phyloP scores from a whole-genome alignment of 345 rosid species.

The Gossypium bickii region DNA sequence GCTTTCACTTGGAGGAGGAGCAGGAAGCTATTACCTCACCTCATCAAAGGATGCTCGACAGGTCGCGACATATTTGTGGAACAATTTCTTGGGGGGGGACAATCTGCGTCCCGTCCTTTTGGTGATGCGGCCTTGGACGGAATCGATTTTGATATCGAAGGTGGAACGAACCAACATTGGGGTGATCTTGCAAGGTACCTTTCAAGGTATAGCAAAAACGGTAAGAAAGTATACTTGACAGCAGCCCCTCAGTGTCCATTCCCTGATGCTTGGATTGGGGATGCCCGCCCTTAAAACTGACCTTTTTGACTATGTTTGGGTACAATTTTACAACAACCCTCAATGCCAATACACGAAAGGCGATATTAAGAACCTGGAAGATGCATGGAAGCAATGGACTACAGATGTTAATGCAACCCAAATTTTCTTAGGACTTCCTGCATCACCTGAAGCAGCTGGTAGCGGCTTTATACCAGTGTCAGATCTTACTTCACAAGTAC shows the following conservation, averaged over 20 bases:
- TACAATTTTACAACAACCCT: slow-evolving; percentile 9
- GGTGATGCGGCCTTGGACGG: slow-evolving; percentile 11
- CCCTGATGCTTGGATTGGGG: slow-evolving; percentile 16
- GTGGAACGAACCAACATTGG: slow-evolving; percentile 15
- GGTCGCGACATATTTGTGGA: not conserved
- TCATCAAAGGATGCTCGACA: slow-evolving; percentile 5
- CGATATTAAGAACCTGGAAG: not conserved
- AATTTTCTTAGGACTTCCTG: slow-evolving; percentile 13
- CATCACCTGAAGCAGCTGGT: not conserved
- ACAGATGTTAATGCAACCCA: not conserved
- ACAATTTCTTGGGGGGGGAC: not conserved
- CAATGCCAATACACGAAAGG: slow-evolving; percentile 9
- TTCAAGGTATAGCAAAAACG: not conserved
- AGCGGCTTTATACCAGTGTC: slow-evolving; percentile 3
- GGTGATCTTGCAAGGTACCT: slow-evolving; percentile 14
- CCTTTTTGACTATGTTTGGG: slow-evolving; percentile 11
- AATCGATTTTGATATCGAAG: slow-evolving; percentile 16
- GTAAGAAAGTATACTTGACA: slow-evolving; percentile 9
- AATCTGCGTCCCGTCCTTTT: slow-evolving; percentile 5
- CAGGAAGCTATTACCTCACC: slow-evolving; percentile 1
- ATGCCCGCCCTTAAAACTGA: slow-evolving; percentile 8
- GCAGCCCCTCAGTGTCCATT: slow-evolving; percentile 13
- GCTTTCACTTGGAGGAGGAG: too few relatives aligned
- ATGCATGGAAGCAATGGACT: slow-evolving; percentile 13
- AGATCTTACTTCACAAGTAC: slow-evolving; percentile 6